Conservation (phyloP, 257 asterid genomes). For the Euphrasia confusa region DNA sequence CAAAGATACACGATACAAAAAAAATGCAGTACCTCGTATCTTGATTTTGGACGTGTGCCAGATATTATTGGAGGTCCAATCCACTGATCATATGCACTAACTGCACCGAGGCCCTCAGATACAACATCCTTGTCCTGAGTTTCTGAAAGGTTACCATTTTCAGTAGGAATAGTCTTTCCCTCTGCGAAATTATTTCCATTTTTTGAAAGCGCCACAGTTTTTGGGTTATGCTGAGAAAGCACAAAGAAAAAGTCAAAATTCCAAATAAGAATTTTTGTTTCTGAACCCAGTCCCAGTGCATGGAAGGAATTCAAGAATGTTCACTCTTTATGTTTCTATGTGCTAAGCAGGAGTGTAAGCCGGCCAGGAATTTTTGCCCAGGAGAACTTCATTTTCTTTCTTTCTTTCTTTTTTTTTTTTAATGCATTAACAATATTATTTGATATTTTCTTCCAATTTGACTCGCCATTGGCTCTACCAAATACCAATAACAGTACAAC, state of each 20-base stretch:
- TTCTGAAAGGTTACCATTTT: slow-evolving; percentile 60
- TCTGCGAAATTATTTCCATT: slow-evolving; percentile 47
- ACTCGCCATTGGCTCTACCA: not conserved
- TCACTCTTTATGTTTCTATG: too few relatives aligned
- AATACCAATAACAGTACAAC: not conserved
- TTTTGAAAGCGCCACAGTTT: slow-evolving; percentile 42
- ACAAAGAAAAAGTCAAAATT: slow-evolving; percentile 20
- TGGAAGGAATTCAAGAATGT: slow-evolving; percentile 4
- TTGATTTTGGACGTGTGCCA: slow-evolving; percentile 65
- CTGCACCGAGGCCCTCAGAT: slow-evolving; percentile 55
- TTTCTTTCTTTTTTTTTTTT: too few relatives aligned
- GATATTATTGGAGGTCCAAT: slow-evolving; percentile 69
- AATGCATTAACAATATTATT: too few relatives aligned
- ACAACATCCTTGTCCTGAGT: slow-evolving; percentile 78
- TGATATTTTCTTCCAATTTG: too few relatives aligned
- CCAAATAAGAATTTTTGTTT: slow-evolving; percentile 18
- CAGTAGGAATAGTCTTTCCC: slow-evolving; percentile 61
- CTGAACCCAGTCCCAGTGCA: slow-evolving; percentile 13
- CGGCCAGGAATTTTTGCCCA: too few relatives aligned
- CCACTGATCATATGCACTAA: slow-evolving; percentile 85
- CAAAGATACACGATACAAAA: slow-evolving; percentile 13
- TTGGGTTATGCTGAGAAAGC: slow-evolving; percentile 52
- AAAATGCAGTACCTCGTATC: slow-evolving; percentile 62
- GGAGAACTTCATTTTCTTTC: too few relatives aligned
- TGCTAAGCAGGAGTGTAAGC: not conserved